phyloP scores from a whole-genome alignment of 768 basidiomycete species.

The Lactarius akahatsu region DNA sequence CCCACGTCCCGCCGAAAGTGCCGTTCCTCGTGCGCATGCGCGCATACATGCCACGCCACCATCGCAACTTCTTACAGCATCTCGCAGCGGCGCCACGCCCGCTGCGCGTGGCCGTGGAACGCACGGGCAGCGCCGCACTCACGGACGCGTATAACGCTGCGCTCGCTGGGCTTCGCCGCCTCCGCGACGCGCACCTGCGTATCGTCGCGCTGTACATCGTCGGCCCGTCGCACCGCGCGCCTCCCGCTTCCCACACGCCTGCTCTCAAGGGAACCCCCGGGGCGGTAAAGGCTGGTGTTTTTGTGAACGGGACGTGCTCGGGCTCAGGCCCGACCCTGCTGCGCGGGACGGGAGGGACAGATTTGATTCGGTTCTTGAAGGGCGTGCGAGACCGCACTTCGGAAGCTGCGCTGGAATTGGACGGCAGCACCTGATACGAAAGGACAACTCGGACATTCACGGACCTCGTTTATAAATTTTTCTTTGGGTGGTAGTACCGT shows the following conservation, averaged over 20 bases:
- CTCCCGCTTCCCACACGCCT: background rate
- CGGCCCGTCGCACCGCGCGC: constrained; percentile 42
- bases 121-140: constrained; percentile 29
- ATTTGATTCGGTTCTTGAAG: constrained; percentile 56
- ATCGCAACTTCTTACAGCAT: constrained; percentile 56
- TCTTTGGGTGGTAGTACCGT: no score
- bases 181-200: constrained; percentile 58
- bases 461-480: no score
- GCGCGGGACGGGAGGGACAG: constrained; percentile 59
- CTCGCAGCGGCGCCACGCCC: constrained; percentile 48
- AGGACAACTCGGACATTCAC: no score
- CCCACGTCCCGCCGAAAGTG: background rate
- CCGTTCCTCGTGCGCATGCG: constrained; percentile 56
- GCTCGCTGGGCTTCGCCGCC: constrained; percentile 49
- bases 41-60: constrained; percentile 59
- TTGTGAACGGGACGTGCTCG: background rate
- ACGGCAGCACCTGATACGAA: background rate
- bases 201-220: constrained; percentile 59
- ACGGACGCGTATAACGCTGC: constrained; percentile 49
- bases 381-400: constrained; percentile 52
- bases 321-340: constrained; percentile 27
- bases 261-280: background rate
- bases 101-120: constrained; percentile 46
- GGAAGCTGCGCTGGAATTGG: constrained; percentile 34
- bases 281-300: background rate